A percentile compares a stretch with the other conserved stretches of the same genome.
Evolutionary conservation across 805 yeast genomes (phyloP).

Genomic region (Kurtzmaniella cleridarum): DNA sequence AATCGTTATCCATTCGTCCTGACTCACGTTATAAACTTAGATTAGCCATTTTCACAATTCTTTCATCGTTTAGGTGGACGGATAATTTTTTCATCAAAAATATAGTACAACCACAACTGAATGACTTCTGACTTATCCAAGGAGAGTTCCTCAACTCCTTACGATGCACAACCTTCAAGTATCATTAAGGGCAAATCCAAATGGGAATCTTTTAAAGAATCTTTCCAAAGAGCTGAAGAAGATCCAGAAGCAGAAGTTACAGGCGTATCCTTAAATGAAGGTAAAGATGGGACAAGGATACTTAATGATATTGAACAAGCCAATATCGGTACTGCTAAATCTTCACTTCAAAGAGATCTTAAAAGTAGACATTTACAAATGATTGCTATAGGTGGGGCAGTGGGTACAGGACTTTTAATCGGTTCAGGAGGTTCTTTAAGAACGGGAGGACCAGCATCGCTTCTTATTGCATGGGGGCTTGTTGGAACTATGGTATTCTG

Average conservation of each 20-base stretch:
- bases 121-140: not conserved
- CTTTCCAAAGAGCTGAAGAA: constrained; percentile 24
- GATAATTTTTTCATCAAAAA: too few species aligned
- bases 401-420: constrained; percentile 55
- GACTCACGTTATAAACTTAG: not conserved
- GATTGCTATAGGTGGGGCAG: constrained; percentile 51
- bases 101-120: too few species aligned
- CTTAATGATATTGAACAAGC: constrained; percentile 30
- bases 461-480: constrained; percentile 50
- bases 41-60: not conserved
- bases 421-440: constrained; percentile 44
- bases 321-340: constrained; percentile 22
- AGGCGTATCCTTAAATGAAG: constrained; percentile 1
- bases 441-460: constrained; percentile 41
- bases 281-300: too few species aligned
- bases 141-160: not conserved
- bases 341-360: constrained; percentile 35
- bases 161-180: not conserved
- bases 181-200: constrained; percentile 1
- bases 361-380: constrained; percentile 47
- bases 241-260: constrained; percentile 2
- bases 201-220: constrained; percentile 22
- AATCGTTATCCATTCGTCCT: constrained; percentile 1
- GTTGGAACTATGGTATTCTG: constrained; percentile 55
- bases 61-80: too few species aligned